Base-by-base conservation (phyloP, 2,329 filamentous ascomycete genomes). In the Lasiodiplodia sp. region DNA sequence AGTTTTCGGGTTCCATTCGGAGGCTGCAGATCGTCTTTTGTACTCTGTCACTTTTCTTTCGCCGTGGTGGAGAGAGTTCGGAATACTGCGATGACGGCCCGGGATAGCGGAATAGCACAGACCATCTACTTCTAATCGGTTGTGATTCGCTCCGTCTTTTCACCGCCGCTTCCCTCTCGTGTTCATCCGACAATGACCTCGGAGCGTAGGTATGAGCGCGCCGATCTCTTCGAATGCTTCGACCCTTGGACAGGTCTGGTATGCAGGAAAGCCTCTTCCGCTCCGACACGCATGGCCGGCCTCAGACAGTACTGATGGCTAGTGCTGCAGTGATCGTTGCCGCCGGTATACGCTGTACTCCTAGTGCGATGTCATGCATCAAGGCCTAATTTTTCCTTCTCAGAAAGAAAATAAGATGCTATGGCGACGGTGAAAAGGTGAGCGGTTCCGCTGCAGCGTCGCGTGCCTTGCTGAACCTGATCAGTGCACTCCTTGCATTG, bases 401-500 rank as follows among this genome's bases (percentile, higher is more conserved):
- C n/a, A 56, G 53, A 28, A 56, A 56, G 28, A 56, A 56, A 28
- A 16, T 37, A 16, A 56, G 53, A 14, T 56, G 53, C 31, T 37
- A 56, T 56, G 53, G 53, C 11, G 25, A 56, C n/a, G 53, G 53
- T 31, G 53, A 37, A n/a, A 34, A 31, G 23, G 51, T 53, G 12
- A 31, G 51, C 1, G 14, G 16, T 3, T 25, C 10, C 3, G 16
- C 16, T 14, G 23, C 51, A 16, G 8, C 25, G 5, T 47, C 3
- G 44, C 16, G 4, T 12, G 4, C 51, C 2, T 7, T 16, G 25
- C 51, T 28, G 23, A 31, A 25, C 6, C 16, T 16, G 23, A 53
- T 53, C 51, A 56, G 53, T 56, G 53, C n/a, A 37, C 53, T 11
- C 53, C 31, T 10, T 56, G 53, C 53, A 11, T 56, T 34, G 53